phyloP scores from a whole-genome alignment of 441 rosid species.

The Cnidoscolus chayamansa region DNA sequence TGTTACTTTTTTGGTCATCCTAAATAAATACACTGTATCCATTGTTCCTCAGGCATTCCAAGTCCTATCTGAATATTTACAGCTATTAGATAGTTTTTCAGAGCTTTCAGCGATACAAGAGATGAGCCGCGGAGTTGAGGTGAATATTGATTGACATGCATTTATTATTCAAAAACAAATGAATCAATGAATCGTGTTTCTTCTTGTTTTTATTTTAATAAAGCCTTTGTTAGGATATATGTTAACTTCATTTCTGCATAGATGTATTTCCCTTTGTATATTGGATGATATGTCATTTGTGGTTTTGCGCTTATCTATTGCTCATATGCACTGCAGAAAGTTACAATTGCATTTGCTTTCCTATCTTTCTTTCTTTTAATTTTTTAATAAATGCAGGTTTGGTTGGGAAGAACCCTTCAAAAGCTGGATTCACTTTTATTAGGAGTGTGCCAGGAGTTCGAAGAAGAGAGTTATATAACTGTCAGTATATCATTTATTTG shows the following conservation, averaged over 20 bases:
- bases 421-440: constrained; percentile 88
- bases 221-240: constrained; percentile 5
- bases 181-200: not conserved
- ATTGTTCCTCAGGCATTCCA: constrained; percentile 74
- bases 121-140: constrained; percentile 99
- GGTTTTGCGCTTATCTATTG: constrained; percentile 20
- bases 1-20: constrained; percentile 16
- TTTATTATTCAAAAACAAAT: constrained; percentile 7
- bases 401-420: constrained; percentile 97
- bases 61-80: constrained; percentile 94
- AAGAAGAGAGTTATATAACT: constrained; percentile 79
- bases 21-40: constrained; percentile 23
- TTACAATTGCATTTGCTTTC: constrained; percentile 11
- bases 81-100: constrained; percentile 81
- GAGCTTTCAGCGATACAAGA: constrained; percentile 85
- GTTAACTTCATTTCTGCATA: not conserved
- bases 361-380: constrained; percentile 20
- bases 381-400: constrained; percentile 57
- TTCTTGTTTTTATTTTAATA: not conserved
- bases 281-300: constrained; percentile 10
- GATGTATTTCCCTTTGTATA: not conserved
- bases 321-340: constrained; percentile 8
- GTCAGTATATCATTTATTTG: constrained; percentile 49
- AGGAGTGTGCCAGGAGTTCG: constrained; percentile 94
- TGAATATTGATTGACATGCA: constrained; percentile 30